A percentile compares a stretch with the other conserved stretches of the same genome.
Conservation (phyloP, 108 stramenopile genomes). For the Epithemia pelagica region DNA sequence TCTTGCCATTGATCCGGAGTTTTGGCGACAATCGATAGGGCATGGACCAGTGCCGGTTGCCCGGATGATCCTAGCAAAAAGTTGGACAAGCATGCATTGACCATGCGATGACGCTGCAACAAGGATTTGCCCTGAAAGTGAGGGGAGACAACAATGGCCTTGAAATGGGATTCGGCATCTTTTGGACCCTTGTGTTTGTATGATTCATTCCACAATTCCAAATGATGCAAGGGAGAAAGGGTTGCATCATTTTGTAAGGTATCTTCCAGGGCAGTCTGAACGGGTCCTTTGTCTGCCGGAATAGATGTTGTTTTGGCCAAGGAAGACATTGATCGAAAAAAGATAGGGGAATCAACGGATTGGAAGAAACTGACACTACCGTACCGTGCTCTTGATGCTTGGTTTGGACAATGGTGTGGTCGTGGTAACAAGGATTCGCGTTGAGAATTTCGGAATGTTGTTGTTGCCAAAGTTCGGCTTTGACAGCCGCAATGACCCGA, state of each 20-base stretch:
- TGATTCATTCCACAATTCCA: constrained; percentile 79
- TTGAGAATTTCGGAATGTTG: too few relatives aligned
- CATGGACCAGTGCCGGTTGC: constrained; percentile 67
- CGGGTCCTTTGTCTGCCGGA: constrained; percentile 14
- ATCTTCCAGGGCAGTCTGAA: constrained; percentile 39
- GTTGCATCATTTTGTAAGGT: constrained; percentile 31
- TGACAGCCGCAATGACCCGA: too few relatives aligned
- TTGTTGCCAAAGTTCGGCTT: too few relatives aligned
- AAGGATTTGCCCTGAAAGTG: constrained; percentile 62
- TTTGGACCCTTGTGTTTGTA: constrained; percentile 85
- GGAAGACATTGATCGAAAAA: neutral
- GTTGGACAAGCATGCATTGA: constrained; percentile 67
- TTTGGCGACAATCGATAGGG: constrained; percentile 91
- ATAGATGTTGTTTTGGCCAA: neutral
- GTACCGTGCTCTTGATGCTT: too few relatives aligned
- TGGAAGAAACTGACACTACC: too few relatives aligned
- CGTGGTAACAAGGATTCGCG: too few relatives aligned
- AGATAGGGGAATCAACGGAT: too few relatives aligned
- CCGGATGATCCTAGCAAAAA: constrained; percentile 51
- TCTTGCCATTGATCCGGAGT: constrained; percentile 88
- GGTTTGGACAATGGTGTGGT: too few relatives aligned
- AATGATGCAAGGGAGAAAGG: constrained; percentile 44
- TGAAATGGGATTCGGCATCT: constrained; percentile 93
- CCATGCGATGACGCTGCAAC: constrained; percentile 76
- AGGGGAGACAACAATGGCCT: constrained; percentile 81